These are phyloP conservation scores for Luffa aegyptiaca DNA, from an alignment of 306 rosid genomes.

Conservation along the genomic window DNA sequence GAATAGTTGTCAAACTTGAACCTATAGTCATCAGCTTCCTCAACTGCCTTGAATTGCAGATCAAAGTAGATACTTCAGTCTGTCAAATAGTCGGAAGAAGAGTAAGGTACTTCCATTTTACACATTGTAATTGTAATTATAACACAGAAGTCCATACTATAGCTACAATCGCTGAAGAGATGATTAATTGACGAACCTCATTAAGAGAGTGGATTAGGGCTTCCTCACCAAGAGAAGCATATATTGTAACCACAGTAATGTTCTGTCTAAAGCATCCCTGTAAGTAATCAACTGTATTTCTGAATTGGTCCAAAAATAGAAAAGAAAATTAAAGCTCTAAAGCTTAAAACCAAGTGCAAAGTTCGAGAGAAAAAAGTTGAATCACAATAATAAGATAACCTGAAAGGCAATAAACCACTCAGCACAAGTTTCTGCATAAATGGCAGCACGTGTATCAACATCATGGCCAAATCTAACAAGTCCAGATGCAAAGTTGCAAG, in stretches of 20 bases:
- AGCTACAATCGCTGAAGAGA: neutral
- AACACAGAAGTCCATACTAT: slow-evolving; percentile 9
- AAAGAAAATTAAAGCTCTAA: neutral
- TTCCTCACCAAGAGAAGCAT: slow-evolving; percentile 89
- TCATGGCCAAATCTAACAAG: slow-evolving; percentile 58
- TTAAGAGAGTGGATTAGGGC: slow-evolving; percentile 83
- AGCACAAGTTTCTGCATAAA: slow-evolving; percentile 65
- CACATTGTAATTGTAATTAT: neutral
- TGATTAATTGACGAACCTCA: slow-evolving; percentile 45
- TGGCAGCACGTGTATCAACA: slow-evolving; percentile 56
- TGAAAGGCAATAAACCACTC: slow-evolving; percentile 88
- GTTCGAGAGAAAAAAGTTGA: neutral
- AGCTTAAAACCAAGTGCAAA: neutral
- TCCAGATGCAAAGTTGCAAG: slow-evolving; percentile 78
- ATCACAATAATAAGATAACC: slow-evolving; percentile 29
- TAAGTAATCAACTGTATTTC: slow-evolving; percentile 8
- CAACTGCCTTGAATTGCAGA: slow-evolving; percentile 71
- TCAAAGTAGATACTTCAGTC: slow-evolving; percentile 73
- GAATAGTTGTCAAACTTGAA: slow-evolving; percentile 41
- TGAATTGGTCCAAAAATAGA: slow-evolving; percentile 8
- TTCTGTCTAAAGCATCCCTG: slow-evolving; percentile 89
- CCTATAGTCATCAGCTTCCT: slow-evolving; percentile 55
- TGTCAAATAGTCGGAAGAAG: slow-evolving; percentile 29
- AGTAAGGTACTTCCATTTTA: slow-evolving; percentile 23
- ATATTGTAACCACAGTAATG: slow-evolving; percentile 74